Base-by-base conservation (phyloP, 2,329 filamentous ascomycete genomes). In the Periconia sp. region DNA sequence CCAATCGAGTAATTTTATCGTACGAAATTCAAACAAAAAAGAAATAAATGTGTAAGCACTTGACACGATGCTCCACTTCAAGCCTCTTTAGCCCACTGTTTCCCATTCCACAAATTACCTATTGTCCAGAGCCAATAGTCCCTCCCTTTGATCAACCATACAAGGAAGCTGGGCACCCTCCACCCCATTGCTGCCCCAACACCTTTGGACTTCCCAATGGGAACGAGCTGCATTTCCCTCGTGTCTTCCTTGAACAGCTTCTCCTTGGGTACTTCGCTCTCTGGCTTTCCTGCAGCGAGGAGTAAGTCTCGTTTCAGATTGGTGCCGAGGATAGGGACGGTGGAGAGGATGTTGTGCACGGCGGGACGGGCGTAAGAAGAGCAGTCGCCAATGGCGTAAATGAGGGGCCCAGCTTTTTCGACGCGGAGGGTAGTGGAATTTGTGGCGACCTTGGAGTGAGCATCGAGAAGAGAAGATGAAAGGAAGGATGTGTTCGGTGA, bases 261-360 rank as follows among this genome's bases (percentile, higher is more conserved):
- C 33, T 70, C 68, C 19, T 35, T 43, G n/a, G 52, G 49, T 19
- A 55, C 54, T 17, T 46, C 52, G 1, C 13, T 55, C 18, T 59
- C 59, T 0, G 59, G 50, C 20, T 57, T 52, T 2, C 66, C 73
- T 2, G 69, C 66, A 3, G 64, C 74, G 1, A 75, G 54, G 1
- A 81, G 63, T n/a, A 82, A 52, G 62, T 83, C 82, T 0, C 74
- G 74, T 62, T 78, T 78, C 58, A 83, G 71, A 53, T 82, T 83
- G 6, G 76, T 70, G 17, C 74, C 71, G 2, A 75, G 59, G 14
- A 72, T 59, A 2, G 73, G 73, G 1, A 76, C 60, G 2, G 67
- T 68, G 23, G 63, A 62, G 55, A 72, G 72, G 27, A 74, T 68
- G 52, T 74, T 68, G 33, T 65, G 59, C 15, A 73, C 57, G 42